A percentile compares a stretch with the other conserved stretches of the same genome.
Conservation (phyloP, 2,329 filamentous ascomycete species). For the Chaetomium olivaceum region DNA sequence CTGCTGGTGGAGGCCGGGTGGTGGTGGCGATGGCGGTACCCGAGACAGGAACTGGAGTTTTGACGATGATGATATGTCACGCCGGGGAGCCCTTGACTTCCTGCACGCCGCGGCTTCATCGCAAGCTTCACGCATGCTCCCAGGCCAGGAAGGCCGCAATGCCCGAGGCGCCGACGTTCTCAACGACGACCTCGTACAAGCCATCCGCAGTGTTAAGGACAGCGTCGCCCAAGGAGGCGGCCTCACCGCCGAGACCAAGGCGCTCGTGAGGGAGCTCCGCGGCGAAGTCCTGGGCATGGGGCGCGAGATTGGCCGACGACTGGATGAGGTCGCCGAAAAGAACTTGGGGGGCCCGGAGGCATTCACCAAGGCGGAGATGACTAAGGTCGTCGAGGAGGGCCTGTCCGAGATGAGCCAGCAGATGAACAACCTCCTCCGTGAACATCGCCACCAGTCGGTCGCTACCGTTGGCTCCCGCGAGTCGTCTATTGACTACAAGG, state of each 20-base stretch:
- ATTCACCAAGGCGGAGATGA: slow-evolving; percentile 68
- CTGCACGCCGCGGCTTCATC: slow-evolving; percentile 41
- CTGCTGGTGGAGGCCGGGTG: slow-evolving; percentile 34
- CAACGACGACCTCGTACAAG: slow-evolving; percentile 77
- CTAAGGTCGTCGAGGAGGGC: slow-evolving; percentile 75
- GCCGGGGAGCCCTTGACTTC: slow-evolving; percentile 40
- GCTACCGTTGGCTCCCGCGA: slow-evolving; percentile 63
- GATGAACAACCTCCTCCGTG: slow-evolving; percentile 75
- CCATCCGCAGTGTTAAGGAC: slow-evolving; percentile 85
- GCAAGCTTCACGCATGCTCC: slow-evolving; percentile 48
- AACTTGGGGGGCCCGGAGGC: slow-evolving; percentile 48
- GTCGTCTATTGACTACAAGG: slow-evolving; percentile 70
- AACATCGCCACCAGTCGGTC: slow-evolving; percentile 69
- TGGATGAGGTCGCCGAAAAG: slow-evolving; percentile 66
- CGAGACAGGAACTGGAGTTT: slow-evolving; percentile 44
- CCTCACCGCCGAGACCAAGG: slow-evolving; percentile 88
- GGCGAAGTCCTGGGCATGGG: slow-evolving; percentile 96
- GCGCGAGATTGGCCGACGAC: slow-evolving; percentile 79
- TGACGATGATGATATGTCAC: slow-evolving; percentile 42
- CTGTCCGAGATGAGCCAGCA: slow-evolving; percentile 81
- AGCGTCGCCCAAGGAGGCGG: slow-evolving; percentile 86
- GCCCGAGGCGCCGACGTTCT: slow-evolving; percentile 57
- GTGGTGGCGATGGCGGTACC: slow-evolving; percentile 35
- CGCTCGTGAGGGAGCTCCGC: slow-evolving; percentile 82
- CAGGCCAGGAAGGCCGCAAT: slow-evolving; percentile 43